Percentiles rank a stretch among this genome's conserved stretches.
Conservation (phyloP, 2,329 filamentous ascomycete genomes). For the Boeremia exigua region DNA sequence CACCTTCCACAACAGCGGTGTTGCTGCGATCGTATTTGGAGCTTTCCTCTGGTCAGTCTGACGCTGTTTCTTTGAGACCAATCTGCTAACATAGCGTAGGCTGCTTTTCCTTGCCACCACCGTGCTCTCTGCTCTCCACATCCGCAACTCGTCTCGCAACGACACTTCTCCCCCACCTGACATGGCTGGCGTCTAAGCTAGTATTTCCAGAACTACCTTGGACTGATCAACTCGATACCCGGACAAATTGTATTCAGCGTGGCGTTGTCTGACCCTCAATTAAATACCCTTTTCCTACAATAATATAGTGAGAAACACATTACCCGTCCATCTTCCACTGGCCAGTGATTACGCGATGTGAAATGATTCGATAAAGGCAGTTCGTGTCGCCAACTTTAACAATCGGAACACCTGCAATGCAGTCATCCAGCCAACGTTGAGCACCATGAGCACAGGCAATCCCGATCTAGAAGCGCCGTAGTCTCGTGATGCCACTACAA, state of each 20-base stretch:
- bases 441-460: too few species aligned
- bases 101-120: conserved; percentile 60
- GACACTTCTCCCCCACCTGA: conserved; percentile 42
- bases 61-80: conserved; percentile 11
- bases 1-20: conserved; percentile 61
- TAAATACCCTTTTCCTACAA: background rate
- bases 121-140: conserved; percentile 56
- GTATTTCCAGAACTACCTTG: too few species aligned
- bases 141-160: conserved; percentile 49
- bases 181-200: conserved; percentile 48
- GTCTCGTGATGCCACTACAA: too few species aligned
- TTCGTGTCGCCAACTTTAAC: too few species aligned
- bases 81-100: conserved; percentile 45
- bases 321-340: too few species aligned
- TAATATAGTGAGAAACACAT: background rate
- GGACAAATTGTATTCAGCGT: conserved; percentile 7
- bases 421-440: too few species aligned
- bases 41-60: conserved; percentile 68
- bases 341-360: too few species aligned
- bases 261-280: conserved; percentile 3
- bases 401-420: too few species aligned
- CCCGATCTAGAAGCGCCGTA: too few species aligned
- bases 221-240: background rate
- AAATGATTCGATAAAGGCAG: too few species aligned
- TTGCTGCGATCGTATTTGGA: conserved; percentile 71